These are phyloP conservation scores for Citrullus mucosospermus DNA, from an alignment of 306 rosid species.

Conservation along the genomic window DNA sequence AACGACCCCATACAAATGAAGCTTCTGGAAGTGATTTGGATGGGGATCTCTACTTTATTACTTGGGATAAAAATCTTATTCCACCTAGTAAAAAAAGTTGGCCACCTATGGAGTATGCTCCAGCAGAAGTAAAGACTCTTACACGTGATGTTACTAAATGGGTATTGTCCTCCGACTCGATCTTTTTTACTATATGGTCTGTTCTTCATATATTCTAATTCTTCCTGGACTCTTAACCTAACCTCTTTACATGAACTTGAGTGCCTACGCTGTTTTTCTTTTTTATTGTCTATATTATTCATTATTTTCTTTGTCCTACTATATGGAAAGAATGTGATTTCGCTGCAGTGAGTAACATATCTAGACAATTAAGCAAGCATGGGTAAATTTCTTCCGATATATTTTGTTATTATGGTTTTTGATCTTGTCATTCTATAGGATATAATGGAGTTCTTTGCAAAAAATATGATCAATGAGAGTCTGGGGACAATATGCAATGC, in stretches of 20 bases:
- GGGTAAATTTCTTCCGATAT: background rate
- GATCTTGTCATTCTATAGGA: constrained; percentile 41
- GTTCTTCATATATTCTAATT: background rate
- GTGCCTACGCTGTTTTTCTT: background rate
- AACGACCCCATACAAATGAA: constrained; percentile 82
- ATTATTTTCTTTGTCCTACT: background rate
- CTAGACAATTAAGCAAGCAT: background rate
- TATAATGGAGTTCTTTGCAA: constrained; percentile 44
- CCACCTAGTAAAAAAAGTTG: constrained; percentile 83
- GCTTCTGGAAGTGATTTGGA: constrained; percentile 98
- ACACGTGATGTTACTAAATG: constrained; percentile 24
- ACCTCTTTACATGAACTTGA: background rate
- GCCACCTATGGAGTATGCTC: constrained; percentile 50
- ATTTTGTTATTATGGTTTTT: background rate
- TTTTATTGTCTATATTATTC: background rate
- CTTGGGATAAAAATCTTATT: constrained; percentile 77
- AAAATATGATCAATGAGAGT: constrained; percentile 61
- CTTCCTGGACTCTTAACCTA: background rate
- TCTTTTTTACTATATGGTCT: background rate
- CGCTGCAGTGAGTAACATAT: background rate
- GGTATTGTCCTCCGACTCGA: constrained; percentile 16
- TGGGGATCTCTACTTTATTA: constrained; percentile 84
- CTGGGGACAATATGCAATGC: constrained; percentile 80
- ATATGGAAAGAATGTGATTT: background rate
- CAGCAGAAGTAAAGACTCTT: constrained; percentile 26